phyloP scores from a whole-genome alignment of 148 eudicot species.

The Persicaria tinctoria region DNA sequence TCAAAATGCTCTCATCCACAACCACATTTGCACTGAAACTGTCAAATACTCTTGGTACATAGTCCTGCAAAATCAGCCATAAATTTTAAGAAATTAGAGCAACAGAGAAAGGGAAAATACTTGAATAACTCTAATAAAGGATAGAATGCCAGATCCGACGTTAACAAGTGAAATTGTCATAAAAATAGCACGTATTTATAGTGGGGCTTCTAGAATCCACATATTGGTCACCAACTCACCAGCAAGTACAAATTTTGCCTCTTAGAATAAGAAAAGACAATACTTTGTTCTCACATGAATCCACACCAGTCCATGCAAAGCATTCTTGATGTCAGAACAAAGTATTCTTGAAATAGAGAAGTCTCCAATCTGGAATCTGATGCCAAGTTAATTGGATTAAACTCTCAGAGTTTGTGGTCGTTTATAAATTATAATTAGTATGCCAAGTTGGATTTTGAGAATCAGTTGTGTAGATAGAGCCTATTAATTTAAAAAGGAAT shows the following conservation, averaged over 20 bases:
- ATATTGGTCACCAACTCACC: neutral
- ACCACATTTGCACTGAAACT: slow-evolving; percentile 76
- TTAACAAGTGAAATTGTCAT: neutral
- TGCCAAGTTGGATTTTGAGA: neutral
- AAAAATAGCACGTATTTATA: neutral
- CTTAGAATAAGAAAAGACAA: neutral
- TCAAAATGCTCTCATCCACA: slow-evolving; percentile 80
- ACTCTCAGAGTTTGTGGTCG: neutral
- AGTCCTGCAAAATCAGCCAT: slow-evolving; percentile 36
- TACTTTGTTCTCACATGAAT: neutral
- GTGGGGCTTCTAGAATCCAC: neutral
- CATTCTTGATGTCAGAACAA: neutral
- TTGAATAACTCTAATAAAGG: neutral
- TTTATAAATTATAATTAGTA: neutral
- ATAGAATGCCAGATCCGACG: too few relatives aligned
- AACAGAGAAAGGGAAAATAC: neutral
- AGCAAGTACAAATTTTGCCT: neutral
- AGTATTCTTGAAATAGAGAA: too few relatives aligned
- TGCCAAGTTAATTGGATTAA: neutral
- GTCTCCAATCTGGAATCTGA: too few relatives aligned
- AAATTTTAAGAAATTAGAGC: neutral
- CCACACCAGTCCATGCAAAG: neutral
- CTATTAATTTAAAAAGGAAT: too few relatives aligned
- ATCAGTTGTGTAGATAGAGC: too few relatives aligned
- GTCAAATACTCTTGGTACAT: slow-evolving; percentile 77